phyloP scores from a whole-genome alignment of 805 yeast genomes.

The Ogataea philodendri region DNA sequence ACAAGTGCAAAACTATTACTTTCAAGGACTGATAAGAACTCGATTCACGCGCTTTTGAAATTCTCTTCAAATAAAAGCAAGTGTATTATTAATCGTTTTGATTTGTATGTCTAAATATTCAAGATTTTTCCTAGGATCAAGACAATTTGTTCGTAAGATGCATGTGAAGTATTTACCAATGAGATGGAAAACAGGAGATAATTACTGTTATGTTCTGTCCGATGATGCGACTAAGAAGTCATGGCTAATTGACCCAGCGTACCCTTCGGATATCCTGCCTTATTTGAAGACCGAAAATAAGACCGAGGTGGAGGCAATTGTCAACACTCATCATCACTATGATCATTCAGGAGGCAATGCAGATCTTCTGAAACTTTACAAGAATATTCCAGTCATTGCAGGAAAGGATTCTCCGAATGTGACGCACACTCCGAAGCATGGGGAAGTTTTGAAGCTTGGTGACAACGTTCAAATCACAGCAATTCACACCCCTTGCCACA shows the following conservation, averaged over 20 bases:
- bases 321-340: slow-evolving; percentile 94
- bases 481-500: slow-evolving; percentile 95
- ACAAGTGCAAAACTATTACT: slow-evolving; percentile 12
- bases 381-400: slow-evolving; percentile 66
- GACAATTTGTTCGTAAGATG: slow-evolving; percentile 46
- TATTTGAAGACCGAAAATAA: slow-evolving; percentile 32
- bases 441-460: slow-evolving; percentile 63
- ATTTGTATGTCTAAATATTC: not conserved
- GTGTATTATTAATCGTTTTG: slow-evolving; percentile 1
- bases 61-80: not conserved
- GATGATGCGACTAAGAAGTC: slow-evolving; percentile 67
- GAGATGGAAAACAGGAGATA: slow-evolving; percentile 95
- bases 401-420: slow-evolving; percentile 82
- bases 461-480: slow-evolving; percentile 65
- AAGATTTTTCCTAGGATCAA: not conserved
- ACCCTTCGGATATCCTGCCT: slow-evolving; percentile 66
- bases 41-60: no score
- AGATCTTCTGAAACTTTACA: slow-evolving; percentile 34
- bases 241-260: slow-evolving; percentile 92
- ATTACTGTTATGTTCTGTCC: slow-evolving; percentile 76
- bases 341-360: slow-evolving; percentile 92
- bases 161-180: slow-evolving; percentile 79
- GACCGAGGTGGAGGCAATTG: slow-evolving; percentile 66
- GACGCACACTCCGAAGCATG: slow-evolving; percentile 64
- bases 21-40: no score